Base-by-base conservation (phyloP, 257 asterid species). In the Leptodermis oblonga region DNA sequence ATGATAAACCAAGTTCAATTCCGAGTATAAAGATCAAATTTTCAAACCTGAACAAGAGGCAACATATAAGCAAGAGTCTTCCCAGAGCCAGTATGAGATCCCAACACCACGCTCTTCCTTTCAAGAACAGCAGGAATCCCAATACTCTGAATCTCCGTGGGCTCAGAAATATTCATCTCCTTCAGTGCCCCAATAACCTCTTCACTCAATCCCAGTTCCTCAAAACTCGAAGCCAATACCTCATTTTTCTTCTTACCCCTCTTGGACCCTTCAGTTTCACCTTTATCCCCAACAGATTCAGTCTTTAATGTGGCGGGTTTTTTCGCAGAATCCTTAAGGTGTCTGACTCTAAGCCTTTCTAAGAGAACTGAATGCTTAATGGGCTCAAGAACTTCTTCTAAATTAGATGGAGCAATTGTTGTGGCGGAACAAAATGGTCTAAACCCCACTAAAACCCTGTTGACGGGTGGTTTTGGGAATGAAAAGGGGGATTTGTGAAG, bases 81-180 rank as follows among this genome's bases (percentile, higher is more conserved):
- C 48, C 99, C 97, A 46, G 99, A 94, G 34, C 99, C 99, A 74
- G 99, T 94, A 67, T 94, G 99, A 3, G 97, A 94, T 18, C 97
- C 99, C 85, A 94, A 77, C 0, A 91, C 97, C 70, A 94, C 97
- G 81, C 88, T 87, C 67, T 79, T 84, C 58, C 92, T 88, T 4
- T 72, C 77, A 26, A 94, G 82, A 52, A 94, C 92, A 48, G 96
- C 91, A 74, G 96, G 91, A 48, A 94, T 82, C 9, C 99, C 97
- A 70, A 91, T 89, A 67, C 85, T 62, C 86, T 94, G 99, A 86
- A 94, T 94, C 86, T 94, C 99, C 45, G 96, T 90, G 0, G 99
- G 97, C 0, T 7, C 86, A 13, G 90, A 75, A 80, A 94, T 91
- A n/a, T 82, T 86, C 97, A 94, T 80, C 80, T 94, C 99, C 66